Evolutionary conservation across 2,329 filamentous ascomycete genomes (phyloP).

Genomic region (Exophiala calicioides): DNA sequence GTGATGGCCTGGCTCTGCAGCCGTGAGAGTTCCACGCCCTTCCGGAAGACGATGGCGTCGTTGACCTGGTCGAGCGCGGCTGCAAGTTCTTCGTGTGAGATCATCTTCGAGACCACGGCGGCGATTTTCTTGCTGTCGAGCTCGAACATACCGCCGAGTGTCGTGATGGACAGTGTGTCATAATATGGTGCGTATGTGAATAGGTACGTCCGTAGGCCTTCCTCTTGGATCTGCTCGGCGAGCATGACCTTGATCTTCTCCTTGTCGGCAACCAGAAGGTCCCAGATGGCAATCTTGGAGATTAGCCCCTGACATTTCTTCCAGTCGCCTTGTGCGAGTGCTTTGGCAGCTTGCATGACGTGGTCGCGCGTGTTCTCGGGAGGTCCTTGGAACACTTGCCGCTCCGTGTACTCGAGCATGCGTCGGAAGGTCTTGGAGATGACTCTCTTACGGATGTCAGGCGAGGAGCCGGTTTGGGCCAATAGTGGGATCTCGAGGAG

Average conservation of each 20-base stretch:
- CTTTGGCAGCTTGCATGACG: constrained; percentile 98
- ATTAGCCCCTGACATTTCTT: constrained; percentile 94
- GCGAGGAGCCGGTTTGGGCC: constrained; percentile 93
- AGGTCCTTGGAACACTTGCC: constrained; percentile 97
- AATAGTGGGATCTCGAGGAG: constrained; percentile 96
- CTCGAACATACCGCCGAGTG: constrained; percentile 92
- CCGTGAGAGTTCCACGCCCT: constrained; percentile 95
- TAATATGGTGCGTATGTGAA: constrained; percentile 99
- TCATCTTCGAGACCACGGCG: constrained; percentile 98
- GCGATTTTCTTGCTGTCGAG: constrained; percentile 85
- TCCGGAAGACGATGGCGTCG: constrained; percentile 96
- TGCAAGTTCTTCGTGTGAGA: constrained; percentile 95
- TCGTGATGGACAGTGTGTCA: constrained; percentile 86
- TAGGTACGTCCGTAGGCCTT: constrained; percentile 95
- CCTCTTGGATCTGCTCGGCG: constrained; percentile 96
- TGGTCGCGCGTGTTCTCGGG: constrained; percentile 99
- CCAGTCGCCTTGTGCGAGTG: constrained; percentile 95
- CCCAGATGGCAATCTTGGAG: constrained; percentile 99
- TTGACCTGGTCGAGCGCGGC: constrained; percentile 98
- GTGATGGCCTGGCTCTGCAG: constrained; percentile 94
- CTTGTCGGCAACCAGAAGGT: constrained; percentile 78
- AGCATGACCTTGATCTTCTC: constrained; percentile 97
- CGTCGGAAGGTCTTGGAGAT: constrained; percentile 99
- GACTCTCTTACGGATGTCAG: constrained; percentile 93
- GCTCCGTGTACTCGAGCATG: constrained; percentile 99